Conservation (phyloP, 176 grass and related monocot genomes). For the Bonia amplexicaulis region DNA sequence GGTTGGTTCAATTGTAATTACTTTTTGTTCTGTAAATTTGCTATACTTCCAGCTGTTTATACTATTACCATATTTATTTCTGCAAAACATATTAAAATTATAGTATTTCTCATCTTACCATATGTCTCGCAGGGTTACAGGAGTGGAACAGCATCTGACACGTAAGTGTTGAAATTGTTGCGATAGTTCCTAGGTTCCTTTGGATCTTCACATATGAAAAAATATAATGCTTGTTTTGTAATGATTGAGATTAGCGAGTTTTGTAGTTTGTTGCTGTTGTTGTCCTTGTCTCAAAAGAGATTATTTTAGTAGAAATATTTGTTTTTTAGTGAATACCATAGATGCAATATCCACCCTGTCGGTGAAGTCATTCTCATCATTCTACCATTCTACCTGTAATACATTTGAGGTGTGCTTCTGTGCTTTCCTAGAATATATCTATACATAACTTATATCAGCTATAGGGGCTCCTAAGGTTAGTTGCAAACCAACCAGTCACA, state of each 20-base stretch:
- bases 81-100: neutral
- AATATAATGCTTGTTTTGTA: neutral
- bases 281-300: neutral
- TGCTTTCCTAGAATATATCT: neutral
- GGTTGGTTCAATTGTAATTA: neutral
- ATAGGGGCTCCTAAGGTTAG: neutral
- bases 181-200: neutral
- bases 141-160: slow-evolving; percentile 77
- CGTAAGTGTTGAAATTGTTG: slow-evolving; percentile 53
- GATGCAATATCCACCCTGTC: neutral
- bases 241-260: slow-evolving; percentile 5
- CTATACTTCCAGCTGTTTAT: neutral
- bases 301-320: neutral
- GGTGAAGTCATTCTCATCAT: neutral
- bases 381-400: neutral
- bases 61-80: neutral
- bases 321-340: neutral
- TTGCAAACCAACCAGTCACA: neutral
- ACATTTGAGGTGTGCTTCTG: neutral
- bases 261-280: neutral
- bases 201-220: neutral
- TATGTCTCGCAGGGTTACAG: slow-evolving; percentile 79
- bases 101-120: slow-evolving; percentile 29
- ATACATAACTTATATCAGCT: neutral
- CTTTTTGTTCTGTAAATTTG: neutral